These are phyloP conservation scores for Drechslerella stenobrocha DNA, from an alignment of 2,329 filamentous ascomycete genomes.

Conservation along the genomic window DNA sequence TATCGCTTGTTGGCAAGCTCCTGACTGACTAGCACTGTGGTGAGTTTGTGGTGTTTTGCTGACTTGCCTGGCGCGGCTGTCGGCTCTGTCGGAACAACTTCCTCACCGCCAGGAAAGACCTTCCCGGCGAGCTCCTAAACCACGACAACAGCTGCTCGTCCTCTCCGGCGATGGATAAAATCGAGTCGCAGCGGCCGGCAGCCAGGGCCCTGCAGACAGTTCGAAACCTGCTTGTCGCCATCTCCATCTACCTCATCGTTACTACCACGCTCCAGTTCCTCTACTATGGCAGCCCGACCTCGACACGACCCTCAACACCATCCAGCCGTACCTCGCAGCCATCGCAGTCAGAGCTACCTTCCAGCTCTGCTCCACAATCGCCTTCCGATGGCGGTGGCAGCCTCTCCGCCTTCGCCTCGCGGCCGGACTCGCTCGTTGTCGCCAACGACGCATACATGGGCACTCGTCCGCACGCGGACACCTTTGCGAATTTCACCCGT, in stretches of 20 bases:
- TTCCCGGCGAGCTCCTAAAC: too few relatives aligned
- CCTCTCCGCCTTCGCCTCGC: slow-evolving; percentile 57
- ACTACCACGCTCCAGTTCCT: slow-evolving; percentile 38
- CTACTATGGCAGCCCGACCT: slow-evolving; percentile 42
- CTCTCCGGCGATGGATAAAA: slow-evolving; percentile 30
- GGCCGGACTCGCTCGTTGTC: slow-evolving; percentile 60
- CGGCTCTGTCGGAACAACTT: too few relatives aligned
- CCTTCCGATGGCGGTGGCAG: slow-evolving; percentile 19
- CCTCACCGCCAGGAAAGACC: too few relatives aligned
- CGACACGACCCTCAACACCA: slow-evolving; percentile 18
- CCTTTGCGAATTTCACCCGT: slow-evolving; percentile 61
- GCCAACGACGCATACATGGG: slow-evolving; percentile 61
- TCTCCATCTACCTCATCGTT: slow-evolving; percentile 35
- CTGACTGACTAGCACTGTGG: too few relatives aligned
- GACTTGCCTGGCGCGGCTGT: too few relatives aligned
- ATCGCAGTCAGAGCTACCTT: slow-evolving; percentile 56
- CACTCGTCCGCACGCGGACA: slow-evolving; percentile 60
- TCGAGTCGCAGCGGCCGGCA: slow-evolving; percentile 40
- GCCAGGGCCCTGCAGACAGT: slow-evolving; percentile 35
- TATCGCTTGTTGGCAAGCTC: too few relatives aligned
- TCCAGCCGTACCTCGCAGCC: neutral
- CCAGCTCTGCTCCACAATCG: neutral
- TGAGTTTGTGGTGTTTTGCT: too few relatives aligned
- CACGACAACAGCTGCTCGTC: too few relatives aligned
- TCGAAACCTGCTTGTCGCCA: slow-evolving; percentile 38